These are phyloP conservation scores for Chaetomium olivaceum DNA, from an alignment of 2,329 filamentous ascomycete genomes.

Conservation along the genomic window DNA sequence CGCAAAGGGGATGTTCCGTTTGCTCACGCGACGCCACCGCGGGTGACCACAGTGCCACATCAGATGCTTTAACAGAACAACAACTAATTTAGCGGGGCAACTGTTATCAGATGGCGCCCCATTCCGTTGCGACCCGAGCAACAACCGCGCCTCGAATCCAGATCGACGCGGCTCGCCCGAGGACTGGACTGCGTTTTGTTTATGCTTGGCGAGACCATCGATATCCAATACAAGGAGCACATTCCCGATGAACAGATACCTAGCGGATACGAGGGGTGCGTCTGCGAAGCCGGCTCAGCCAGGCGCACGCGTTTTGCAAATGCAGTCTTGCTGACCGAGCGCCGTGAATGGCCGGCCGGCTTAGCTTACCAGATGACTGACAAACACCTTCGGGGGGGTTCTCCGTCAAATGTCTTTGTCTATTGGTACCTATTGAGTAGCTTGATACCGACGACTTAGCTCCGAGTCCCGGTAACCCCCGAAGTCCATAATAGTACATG, in stretches of 20 bases:
- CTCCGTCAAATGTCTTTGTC: not conserved
- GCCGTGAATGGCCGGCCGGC: not conserved
- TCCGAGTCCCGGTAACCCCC: too few species aligned
- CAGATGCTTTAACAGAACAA: constrained; percentile 1
- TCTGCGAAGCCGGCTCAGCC: not conserved
- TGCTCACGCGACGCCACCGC: constrained; percentile 25
- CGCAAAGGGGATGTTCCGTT: not conserved
- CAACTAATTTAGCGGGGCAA: not conserved
- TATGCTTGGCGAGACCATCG: not conserved
- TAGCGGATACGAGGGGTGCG: not conserved
- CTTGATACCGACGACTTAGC: not conserved
- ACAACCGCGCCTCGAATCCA: not conserved
- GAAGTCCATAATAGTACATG: too few species aligned
- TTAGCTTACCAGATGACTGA: not conserved
- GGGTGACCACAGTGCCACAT: constrained; percentile 15
- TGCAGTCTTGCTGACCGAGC: not conserved
- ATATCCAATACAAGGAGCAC: not conserved
- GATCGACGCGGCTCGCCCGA: not conserved
- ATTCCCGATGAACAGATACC: not conserved
- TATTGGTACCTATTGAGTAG: not conserved
- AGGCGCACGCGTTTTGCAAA: not conserved
- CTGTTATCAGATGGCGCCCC: constrained; percentile 4
- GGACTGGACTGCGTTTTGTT: not conserved
- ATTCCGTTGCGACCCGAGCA: constrained; percentile 1
- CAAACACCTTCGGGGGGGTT: not conserved